Percentiles rank a stretch among this genome's conserved stretches.
phyloP scores from a whole-genome alignment of 192 early-diverging fungal species.

The Phycomyces nitens region DNA sequence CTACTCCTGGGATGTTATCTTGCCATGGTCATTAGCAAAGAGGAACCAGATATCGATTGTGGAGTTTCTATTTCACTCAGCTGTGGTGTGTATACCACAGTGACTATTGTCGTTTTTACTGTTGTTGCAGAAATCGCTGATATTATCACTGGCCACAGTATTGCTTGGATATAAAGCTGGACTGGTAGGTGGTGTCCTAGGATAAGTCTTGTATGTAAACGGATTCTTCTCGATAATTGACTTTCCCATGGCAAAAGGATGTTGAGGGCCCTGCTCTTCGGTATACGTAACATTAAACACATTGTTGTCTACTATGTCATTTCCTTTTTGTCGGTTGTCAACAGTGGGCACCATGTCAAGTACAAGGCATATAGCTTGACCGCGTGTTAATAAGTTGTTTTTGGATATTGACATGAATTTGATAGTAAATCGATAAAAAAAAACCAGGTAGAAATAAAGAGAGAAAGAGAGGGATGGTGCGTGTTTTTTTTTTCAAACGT shows the following conservation, averaged over 20 bases:
- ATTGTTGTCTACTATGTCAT: constrained; percentile 10
- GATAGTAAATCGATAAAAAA: constrained; percentile 10
- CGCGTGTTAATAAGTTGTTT: constrained; percentile 10
- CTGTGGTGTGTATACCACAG: too few relatives aligned
- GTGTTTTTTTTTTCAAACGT: background rate
- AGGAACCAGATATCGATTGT: too few relatives aligned
- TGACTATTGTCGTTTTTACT: background rate
- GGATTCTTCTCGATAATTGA: constrained; percentile 5
- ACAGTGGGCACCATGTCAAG: constrained; percentile 12
- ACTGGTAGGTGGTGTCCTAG: constrained; percentile 8
- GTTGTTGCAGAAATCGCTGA: constrained; percentile 8
- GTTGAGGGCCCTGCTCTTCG: constrained; percentile 1
- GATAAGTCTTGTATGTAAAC: constrained; percentile 8
- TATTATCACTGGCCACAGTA: constrained; percentile 7
- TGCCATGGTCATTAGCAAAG: too few relatives aligned
- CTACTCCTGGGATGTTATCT: too few relatives aligned
- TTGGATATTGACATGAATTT: constrained; percentile 10
- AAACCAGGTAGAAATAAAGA: constrained; percentile 7
- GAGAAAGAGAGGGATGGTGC: constrained; percentile 6
- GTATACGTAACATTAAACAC: constrained; percentile 13
- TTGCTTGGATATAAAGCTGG: constrained; percentile 7
- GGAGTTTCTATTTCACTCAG: too few relatives aligned
- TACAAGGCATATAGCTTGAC: constrained; percentile 11
- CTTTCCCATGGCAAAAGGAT: constrained; percentile 12
- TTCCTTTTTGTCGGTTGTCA: constrained; percentile 8